Evolutionary conservation across 148 eudicot genomes (phyloP).

Genomic region (Persicaria tinctoria): DNA sequence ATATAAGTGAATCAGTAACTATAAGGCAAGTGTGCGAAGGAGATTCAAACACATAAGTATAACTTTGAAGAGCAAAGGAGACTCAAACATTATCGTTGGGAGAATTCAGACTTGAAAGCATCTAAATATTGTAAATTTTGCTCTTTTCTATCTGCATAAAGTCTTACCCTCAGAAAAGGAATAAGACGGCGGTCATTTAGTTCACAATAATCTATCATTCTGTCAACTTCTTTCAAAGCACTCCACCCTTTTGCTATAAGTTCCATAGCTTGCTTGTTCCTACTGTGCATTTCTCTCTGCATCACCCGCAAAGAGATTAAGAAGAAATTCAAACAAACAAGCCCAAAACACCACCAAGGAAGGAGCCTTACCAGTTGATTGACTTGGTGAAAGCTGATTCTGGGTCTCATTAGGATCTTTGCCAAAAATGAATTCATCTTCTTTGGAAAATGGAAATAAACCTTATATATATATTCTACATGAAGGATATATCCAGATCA

Average conservation of each 20-base stretch:
- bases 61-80: not conserved
- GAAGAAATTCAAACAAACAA: constrained; percentile 1
- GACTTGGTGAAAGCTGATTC: constrained; percentile 15
- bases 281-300: constrained; percentile 79
- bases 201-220: constrained; percentile 83
- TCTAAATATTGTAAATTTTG: not conserved
- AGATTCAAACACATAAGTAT: not conserved
- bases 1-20: not conserved
- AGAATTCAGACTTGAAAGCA: not conserved
- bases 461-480: constrained; percentile 7
- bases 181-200: constrained; percentile 73
- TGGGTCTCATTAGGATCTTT: constrained; percentile 25
- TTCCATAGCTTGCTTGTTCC: constrained; percentile 88
- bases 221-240: constrained; percentile 84
- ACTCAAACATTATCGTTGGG: not conserved
- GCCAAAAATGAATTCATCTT: constrained; percentile 39
- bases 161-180: constrained; percentile 69
- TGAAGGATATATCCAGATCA: not conserved
- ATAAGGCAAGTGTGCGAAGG: not conserved
- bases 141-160: not conserved
- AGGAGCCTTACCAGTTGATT: constrained; percentile 31
- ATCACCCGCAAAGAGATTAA: constrained; percentile 11
- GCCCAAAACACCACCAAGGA: not conserved
- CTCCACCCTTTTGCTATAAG: constrained; percentile 87
- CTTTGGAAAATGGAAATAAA: not conserved